A percentile compares a stretch with the other conserved stretches of the same genome.
Evolutionary conservation across 2,329 filamentous ascomycete species (phyloP).

Genomic region (Ilyonectria sp.): DNA sequence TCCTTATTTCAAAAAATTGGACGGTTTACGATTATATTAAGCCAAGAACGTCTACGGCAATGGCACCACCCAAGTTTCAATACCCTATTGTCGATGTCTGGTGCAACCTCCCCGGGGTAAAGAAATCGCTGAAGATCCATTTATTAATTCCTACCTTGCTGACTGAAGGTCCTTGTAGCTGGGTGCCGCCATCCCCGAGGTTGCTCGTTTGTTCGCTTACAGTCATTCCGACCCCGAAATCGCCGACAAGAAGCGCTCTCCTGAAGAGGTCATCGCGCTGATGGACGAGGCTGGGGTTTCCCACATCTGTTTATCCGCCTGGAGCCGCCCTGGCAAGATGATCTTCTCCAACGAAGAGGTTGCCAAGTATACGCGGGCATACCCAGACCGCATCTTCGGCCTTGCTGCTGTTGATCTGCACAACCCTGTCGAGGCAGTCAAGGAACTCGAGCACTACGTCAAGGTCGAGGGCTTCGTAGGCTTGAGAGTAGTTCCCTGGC

Average conservation of each 20-base stretch:
- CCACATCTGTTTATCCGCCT: conserved; percentile 31
- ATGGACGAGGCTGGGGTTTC: conserved; percentile 33
- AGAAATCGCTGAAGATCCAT: neutral
- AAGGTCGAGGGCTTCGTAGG: conserved; percentile 32
- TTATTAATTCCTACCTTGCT: neutral
- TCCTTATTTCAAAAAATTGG: neutral
- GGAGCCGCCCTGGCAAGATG: conserved; percentile 23
- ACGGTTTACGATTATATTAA: neutral
- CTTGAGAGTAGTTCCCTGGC: conserved; percentile 30
- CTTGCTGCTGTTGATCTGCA: conserved; percentile 28
- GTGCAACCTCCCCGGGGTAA: neutral
- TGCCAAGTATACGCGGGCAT: conserved; percentile 29
- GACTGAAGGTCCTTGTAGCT: neutral
- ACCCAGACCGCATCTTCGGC: conserved; percentile 30
- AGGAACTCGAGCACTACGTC: conserved; percentile 32
- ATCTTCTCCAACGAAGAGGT: conserved; percentile 32
- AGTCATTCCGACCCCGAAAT: conserved; percentile 29
- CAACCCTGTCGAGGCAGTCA: conserved; percentile 27
- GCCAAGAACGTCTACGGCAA: neutral
- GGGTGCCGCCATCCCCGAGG: conserved; percentile 20
- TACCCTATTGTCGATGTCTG: neutral
- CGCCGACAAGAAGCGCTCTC: conserved; percentile 6
- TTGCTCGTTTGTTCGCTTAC: conserved; percentile 22
- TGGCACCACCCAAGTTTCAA: neutral
- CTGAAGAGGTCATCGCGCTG: conserved; percentile 26